Conservation (phyloP, 108 stramenopile genomes). For the Nannochloropsis salina region DNA sequence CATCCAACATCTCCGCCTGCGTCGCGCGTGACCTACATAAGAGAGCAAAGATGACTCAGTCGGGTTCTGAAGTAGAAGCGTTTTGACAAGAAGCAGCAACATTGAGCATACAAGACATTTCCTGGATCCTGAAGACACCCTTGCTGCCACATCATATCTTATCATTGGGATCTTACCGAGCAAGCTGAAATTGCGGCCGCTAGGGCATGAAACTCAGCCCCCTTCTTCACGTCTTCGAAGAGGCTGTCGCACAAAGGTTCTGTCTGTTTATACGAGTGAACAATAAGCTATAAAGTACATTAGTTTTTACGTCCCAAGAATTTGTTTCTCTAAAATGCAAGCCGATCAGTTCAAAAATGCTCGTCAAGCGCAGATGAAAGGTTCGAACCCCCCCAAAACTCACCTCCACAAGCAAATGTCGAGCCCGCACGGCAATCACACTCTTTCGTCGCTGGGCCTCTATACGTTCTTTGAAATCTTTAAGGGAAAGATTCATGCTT, state of each 20-base stretch:
- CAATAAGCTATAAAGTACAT: no score
- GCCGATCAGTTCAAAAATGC: no score
- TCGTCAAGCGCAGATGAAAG: background rate
- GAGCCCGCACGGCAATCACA: background rate
- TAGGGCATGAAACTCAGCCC: background rate
- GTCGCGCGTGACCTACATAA: slow-evolving; percentile 6
- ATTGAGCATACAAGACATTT: no score
- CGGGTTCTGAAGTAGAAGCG: background rate
- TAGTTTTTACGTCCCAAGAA: no score
- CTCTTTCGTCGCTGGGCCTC: background rate
- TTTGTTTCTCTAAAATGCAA: no score
- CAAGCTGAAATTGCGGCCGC: background rate
- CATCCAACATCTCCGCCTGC: slow-evolving; percentile 25
- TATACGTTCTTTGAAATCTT: background rate
- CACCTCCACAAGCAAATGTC: slow-evolving; percentile 19
- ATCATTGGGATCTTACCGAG: slow-evolving; percentile 10
- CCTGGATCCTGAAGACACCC: no score
- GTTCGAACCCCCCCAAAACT: background rate
- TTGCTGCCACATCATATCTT: background rate
- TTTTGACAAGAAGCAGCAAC: background rate
- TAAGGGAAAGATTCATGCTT: slow-evolving; percentile 1
- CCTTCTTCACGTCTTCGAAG: background rate
- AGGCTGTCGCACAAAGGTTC: slow-evolving; percentile 7
- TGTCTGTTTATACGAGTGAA: background rate
- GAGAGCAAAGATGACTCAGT: background rate